Evolutionary conservation across 2,329 filamentous ascomycete genomes (phyloP), one percentile per base, ranked within the genome.

Genomic region (Pseudopyricularia cyperi): DNA sequence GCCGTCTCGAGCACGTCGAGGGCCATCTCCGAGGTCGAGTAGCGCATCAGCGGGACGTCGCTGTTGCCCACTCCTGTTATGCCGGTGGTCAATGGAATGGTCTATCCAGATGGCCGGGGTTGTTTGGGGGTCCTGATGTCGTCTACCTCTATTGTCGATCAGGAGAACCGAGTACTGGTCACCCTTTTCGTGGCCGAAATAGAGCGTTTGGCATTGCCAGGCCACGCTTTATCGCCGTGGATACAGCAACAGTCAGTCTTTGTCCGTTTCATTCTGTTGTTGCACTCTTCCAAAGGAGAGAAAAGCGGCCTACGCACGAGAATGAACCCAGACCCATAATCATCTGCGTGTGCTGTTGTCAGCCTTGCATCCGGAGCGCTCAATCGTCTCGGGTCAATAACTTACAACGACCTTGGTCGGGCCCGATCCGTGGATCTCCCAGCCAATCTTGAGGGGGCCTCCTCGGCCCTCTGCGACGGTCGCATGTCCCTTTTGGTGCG

Each of bases 11-110:
- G 62, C 24, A 79, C 66, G 67, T 95, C 89, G 55, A 74, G 77
- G 22, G 89, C 89, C 89, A 95, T 94, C 59, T 87, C 85, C 37
- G 77, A 83, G 2, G 89, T 93, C 30, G 85, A 85, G 71, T 95
- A 95, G 42, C 87, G 79, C 60, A 77, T 72, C 22, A 86, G 63
- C 0, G 89, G 89, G 65, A 86, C 89, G 68, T 87, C 85, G 48
- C 84, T 89, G 55, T 77, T 76, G 53, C 89, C 89, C 62, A 94
- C 85, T 56, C 89, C 47, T 49, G 19, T 24, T 19, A 3, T 7
- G n/a, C n/a, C 7, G 35, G 35, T 3, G 35, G 35, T 39, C 17
- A 37, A n/a, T 12, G 34, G 34, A 12, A 37, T 12, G 34, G 5
- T 37, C 5, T 12, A 37, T n/a, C n/a, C n/a, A n/a, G n/a, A n/a